Evolutionary conservation across 2,329 filamentous ascomycete species (phyloP).

Genomic region (Xylaria sp.): DNA sequence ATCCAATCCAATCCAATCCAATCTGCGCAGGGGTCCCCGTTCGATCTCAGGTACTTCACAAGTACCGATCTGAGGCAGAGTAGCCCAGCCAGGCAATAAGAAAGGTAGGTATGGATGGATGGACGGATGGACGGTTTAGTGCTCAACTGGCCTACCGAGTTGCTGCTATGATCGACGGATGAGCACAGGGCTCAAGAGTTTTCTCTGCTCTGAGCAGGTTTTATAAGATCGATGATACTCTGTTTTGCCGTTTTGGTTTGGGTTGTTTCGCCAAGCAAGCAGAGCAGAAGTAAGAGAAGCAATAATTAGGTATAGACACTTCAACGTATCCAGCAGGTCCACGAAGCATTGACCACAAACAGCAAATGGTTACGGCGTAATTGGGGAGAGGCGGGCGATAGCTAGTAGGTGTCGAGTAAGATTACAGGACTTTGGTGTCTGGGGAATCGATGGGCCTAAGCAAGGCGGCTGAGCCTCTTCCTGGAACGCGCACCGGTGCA

Average conservation of each 20-base stretch:
- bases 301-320: constrained; percentile 20
- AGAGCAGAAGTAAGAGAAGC: neutral
- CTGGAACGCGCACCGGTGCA: constrained; percentile 1
- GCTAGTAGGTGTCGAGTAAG: constrained; percentile 19
- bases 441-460: constrained; percentile 16
- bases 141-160: constrained; percentile 28
- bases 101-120: neutral
- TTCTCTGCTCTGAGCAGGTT: constrained; percentile 12
- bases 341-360: constrained; percentile 10
- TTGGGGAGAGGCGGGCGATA: neutral
- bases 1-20: neutral
- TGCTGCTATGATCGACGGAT: constrained; percentile 34
- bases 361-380: constrained; percentile 12
- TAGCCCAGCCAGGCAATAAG: neutral
- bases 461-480: constrained; percentile 29
- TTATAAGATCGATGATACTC: constrained; percentile 16
- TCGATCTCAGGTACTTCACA: constrained; percentile 29
- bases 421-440: constrained; percentile 25
- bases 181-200: constrained; percentile 22
- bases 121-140: neutral
- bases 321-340: constrained; percentile 10
- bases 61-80: constrained; percentile 21
- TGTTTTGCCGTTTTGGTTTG: constrained; percentile 32
- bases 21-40: constrained; percentile 19
- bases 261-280: constrained; percentile 25